These are phyloP conservation scores for Acanthamoeba lenticulata DNA, from an alignment of 208 protist species.

Conservation along the genomic window DNA sequence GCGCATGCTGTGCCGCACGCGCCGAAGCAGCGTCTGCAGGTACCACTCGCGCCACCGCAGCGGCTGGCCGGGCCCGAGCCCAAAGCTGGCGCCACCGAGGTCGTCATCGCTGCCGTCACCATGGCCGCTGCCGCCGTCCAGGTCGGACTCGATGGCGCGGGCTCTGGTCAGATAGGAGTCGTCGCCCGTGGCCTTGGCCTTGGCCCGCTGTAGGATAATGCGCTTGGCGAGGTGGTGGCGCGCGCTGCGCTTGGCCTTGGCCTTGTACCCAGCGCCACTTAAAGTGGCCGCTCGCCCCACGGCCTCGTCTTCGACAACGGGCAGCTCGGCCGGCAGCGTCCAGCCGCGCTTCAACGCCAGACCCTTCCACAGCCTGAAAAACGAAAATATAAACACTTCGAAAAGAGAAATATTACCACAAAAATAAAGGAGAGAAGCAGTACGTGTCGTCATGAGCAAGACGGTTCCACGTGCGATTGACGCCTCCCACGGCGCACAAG, in stretches of 20 bases:
- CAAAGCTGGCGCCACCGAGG: background rate
- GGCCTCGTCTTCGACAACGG: background rate
- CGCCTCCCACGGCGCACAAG: background rate
- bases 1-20: slow-evolving; percentile 6
- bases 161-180: background rate
- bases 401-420: background rate
- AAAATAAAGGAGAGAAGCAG: background rate
- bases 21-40: background rate
- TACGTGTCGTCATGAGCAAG: slow-evolving; percentile 13
- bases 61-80: too few species aligned
- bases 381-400: background rate
- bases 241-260: background rate
- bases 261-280: background rate
- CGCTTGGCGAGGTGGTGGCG: background rate
- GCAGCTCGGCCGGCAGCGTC: background rate
- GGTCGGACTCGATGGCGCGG: background rate
- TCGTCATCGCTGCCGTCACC: background rate
- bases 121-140: background rate
- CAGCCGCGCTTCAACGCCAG: background rate
- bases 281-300: background rate
- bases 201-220: background rate
- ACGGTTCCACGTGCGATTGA: background rate
- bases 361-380: background rate
- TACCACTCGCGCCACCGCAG: background rate
- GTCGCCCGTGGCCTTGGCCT: background rate